Conservation (phyloP, 257 asterid genomes). For the Orobanche coerulescens region DNA sequence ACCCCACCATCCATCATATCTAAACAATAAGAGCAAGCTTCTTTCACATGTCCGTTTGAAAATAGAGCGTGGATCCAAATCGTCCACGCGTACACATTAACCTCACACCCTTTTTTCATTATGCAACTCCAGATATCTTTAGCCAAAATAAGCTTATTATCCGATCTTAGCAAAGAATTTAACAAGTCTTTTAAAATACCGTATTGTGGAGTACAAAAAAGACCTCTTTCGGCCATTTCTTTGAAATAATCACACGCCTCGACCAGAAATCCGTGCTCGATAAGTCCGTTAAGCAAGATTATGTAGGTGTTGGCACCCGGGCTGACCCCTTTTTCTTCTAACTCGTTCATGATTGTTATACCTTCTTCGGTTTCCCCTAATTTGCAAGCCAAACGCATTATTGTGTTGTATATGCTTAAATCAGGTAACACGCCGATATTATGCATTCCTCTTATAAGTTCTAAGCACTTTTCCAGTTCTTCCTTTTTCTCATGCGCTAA, state of each 20-base stretch:
- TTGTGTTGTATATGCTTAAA: slow-evolving; percentile 42
- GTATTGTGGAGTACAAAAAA: slow-evolving; percentile 68
- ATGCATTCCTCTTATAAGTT: slow-evolving; percentile 63
- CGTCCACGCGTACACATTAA: slow-evolving; percentile 82
- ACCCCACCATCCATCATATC: slow-evolving; percentile 87
- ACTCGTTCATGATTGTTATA: slow-evolving; percentile 45
- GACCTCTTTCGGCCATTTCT: slow-evolving; percentile 82
- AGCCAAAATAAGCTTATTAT: slow-evolving; percentile 59
- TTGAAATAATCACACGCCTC: slow-evolving; percentile 80
- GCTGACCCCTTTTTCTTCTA: slow-evolving; percentile 56
- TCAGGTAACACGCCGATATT: slow-evolving; percentile 59
- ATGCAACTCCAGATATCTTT: slow-evolving; percentile 80
- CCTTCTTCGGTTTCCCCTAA: slow-evolving; percentile 67
- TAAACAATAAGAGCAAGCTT: slow-evolving; percentile 71
- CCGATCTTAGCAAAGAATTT: slow-evolving; percentile 65
- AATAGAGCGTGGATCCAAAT: slow-evolving; percentile 87
- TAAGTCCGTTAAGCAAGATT: slow-evolving; percentile 58
- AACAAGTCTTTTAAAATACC: slow-evolving; percentile 69
- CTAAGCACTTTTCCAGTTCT: slow-evolving; percentile 70
- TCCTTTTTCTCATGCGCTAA: slow-evolving; percentile 87
- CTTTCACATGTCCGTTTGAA: slow-evolving; percentile 77
- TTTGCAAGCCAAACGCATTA: slow-evolving; percentile 65
- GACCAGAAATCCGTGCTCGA: slow-evolving; percentile 47
- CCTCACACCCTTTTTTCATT: slow-evolving; percentile 65
- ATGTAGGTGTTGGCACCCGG: slow-evolving; percentile 73